A percentile compares a stretch with the other conserved stretches of the same genome.
Evolutionary conservation across 208 protist genomes (phyloP).

Genomic region (Leishmania lainsoni): DNA sequence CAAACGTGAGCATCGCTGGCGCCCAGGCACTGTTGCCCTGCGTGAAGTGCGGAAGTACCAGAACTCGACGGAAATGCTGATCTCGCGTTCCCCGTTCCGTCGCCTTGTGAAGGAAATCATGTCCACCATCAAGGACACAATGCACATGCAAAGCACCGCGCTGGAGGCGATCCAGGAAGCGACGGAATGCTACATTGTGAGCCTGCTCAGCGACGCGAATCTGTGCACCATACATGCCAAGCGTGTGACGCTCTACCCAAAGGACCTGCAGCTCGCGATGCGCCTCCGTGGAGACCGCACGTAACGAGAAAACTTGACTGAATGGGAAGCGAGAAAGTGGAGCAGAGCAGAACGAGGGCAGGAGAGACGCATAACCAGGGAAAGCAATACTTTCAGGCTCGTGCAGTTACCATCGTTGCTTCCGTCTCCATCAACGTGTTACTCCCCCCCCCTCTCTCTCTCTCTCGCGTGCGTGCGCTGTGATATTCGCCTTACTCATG

Average conservation of each 20-base stretch:
- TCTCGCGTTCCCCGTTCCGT: constrained; percentile 99
- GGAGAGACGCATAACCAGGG: not conserved
- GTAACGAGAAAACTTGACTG: constrained; percentile 14
- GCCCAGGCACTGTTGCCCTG: constrained; percentile 99
- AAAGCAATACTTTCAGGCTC: not conserved
- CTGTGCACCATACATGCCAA: constrained; percentile 99
- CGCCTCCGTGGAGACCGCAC: constrained; percentile 95
- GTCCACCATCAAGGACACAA: constrained; percentile 92
- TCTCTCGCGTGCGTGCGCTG: not conserved
- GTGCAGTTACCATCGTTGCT: not conserved
- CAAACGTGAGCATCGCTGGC: constrained; percentile 97
- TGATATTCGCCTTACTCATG: not conserved
- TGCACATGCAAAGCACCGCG: constrained; percentile 69
- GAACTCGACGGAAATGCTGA: constrained; percentile 98
- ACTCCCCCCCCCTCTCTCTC: not conserved
- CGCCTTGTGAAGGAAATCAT: constrained; percentile 99
- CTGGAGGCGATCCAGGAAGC: constrained; percentile 97
- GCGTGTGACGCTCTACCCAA: constrained; percentile 99
- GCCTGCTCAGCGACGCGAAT: constrained; percentile 94
- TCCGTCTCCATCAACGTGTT: not conserved
- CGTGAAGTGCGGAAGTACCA: constrained; percentile 99
- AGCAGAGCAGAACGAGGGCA: not conserved
- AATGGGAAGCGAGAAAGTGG: not conserved
- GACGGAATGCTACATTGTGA: constrained; percentile 95
- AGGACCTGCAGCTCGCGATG: constrained; percentile 98